phyloP scores from a whole-genome alignment of 768 basidiomycete genomes.

The Rhizopogon roseolus region DNA sequence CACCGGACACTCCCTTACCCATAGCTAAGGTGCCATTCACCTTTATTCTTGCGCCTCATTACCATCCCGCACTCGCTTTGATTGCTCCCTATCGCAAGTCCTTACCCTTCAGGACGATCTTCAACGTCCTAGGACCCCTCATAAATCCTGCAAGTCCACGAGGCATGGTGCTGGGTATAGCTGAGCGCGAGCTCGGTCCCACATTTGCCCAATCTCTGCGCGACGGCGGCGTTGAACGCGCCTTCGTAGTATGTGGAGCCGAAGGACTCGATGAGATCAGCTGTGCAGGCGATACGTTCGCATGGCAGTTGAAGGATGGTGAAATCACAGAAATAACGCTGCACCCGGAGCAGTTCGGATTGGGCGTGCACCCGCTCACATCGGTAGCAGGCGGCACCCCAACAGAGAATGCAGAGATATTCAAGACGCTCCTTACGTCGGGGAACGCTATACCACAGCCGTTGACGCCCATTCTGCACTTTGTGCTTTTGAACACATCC shows the following conservation, averaged over 20 bases:
- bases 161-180: conserved; percentile 90
- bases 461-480: conserved; percentile 69
- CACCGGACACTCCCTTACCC: conserved; percentile 32
- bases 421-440: conserved; percentile 58
- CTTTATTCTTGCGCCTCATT: conserved; percentile 92
- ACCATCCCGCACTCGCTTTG: conserved; percentile 80
- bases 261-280: conserved; percentile 95
- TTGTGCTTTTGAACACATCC: conserved; percentile 87
- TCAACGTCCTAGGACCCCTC: conserved; percentile 91
- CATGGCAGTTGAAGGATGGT: conserved; percentile 76
- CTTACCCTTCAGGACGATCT: conserved; percentile 93
- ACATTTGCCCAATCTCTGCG: conserved; percentile 75
- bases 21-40: conserved; percentile 76
- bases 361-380: conserved; percentile 62
- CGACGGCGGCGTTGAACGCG: conserved; percentile 73
- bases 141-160: conserved; percentile 86
- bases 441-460: conserved; percentile 50
- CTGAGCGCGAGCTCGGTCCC: conserved; percentile 71
- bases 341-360: conserved; percentile 73
- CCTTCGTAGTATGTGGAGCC: conserved; percentile 88
- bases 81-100: conserved; percentile 81
- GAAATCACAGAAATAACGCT: conserved; percentile 57
- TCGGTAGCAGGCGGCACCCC: conserved; percentile 74
- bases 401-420: conserved; percentile 72
- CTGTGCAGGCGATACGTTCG: conserved; percentile 84